Conservation (phyloP, 2,329 filamentous ascomycete species). For the Exophiala sideris region DNA sequence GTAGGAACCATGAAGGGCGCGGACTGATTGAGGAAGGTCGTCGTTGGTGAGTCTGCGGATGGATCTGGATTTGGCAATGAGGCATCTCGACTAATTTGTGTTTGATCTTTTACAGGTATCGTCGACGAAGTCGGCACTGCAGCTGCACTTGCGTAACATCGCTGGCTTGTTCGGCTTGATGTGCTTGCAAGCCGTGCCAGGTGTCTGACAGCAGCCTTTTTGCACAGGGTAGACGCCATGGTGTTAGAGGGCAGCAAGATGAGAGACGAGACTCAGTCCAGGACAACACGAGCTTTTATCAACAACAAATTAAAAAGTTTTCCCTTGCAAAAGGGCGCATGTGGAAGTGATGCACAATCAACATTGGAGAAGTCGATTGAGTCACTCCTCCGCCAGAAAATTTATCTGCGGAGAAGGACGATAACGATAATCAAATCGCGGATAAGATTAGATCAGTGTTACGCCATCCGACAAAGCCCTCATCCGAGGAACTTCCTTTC, state of each 20-base stretch:
- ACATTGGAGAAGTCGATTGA: neutral
- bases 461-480: neutral
- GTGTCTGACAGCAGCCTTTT: slow-evolving; percentile 9
- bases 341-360: neutral
- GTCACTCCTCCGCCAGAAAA: neutral
- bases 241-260: neutral
- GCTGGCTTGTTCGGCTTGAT: slow-evolving; percentile 12
- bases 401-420: slow-evolving; percentile 1
- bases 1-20: slow-evolving; percentile 92
- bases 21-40: slow-evolving; percentile 69
- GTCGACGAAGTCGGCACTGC: slow-evolving; percentile 27
- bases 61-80: slow-evolving; percentile 69
- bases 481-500: neutral
- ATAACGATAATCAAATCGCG: neutral
- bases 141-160: slow-evolving; percentile 26
- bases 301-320: too few relatives aligned
- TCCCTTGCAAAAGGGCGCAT: too few relatives aligned
- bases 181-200: slow-evolving; percentile 9
- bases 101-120: slow-evolving; percentile 15
- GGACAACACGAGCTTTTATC: too few relatives aligned
- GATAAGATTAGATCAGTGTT: slow-evolving; percentile 1
- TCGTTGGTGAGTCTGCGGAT: slow-evolving; percentile 67
- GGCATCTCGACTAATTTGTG: slow-evolving; percentile 44
- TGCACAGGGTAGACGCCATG: slow-evolving; percentile 16
- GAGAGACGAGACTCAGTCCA: too few relatives aligned